Conservation (phyloP, 495 filamentous ascomycete species). For the Cercophora samala region DNA sequence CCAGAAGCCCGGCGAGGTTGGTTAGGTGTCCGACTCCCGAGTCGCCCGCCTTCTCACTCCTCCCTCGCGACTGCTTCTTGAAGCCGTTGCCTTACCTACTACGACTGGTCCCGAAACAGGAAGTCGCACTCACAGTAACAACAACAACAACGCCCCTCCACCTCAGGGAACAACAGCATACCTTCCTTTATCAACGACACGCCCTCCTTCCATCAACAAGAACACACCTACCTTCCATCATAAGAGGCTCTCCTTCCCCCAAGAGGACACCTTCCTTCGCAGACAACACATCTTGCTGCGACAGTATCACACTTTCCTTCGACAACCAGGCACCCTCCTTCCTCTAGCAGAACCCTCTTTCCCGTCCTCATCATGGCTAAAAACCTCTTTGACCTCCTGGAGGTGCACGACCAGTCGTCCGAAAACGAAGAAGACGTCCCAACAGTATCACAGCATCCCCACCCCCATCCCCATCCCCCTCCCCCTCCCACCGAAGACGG, state of each 20-base stretch:
- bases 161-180: too few species aligned
- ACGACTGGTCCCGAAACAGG: not conserved
- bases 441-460: not conserved
- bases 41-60: not conserved
- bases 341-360: not conserved
- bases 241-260: not conserved
- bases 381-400: slow-evolving; percentile 5
- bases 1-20: not conserved
- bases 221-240: not conserved
- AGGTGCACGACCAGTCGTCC: not conserved
- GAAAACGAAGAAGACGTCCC: not conserved
- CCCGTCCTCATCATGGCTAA: not conserved
- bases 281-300: too few species aligned
- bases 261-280: too few species aligned
- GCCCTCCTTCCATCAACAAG: too few species aligned
- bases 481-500: slow-evolving; percentile 2
- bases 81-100: not conserved
- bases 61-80: not conserved
- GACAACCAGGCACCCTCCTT: too few species aligned
- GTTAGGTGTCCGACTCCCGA: not conserved
- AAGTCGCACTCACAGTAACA: too few species aligned
- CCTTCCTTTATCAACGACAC: too few species aligned
- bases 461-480: not conserved
- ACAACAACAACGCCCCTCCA: too few species aligned
- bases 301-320: too few species aligned